Conservation (phyloP, 2,329 filamentous ascomycete species). For the Tetracladium maxilliforme region DNA sequence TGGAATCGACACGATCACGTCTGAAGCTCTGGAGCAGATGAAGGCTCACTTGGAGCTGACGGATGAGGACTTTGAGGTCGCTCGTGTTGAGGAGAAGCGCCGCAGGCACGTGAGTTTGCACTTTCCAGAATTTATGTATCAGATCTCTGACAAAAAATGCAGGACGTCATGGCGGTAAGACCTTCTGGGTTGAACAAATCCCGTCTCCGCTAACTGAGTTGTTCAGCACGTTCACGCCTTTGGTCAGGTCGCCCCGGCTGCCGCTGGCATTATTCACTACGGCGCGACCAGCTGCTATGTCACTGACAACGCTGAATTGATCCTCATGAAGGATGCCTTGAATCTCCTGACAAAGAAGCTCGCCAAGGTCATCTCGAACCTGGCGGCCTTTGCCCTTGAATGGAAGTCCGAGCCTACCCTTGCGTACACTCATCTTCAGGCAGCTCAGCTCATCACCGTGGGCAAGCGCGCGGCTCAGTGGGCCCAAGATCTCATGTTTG, state of each 20-base stretch:
- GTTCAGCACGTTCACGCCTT: constrained; percentile 65
- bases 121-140: constrained; percentile 9
- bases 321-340: constrained; percentile 61
- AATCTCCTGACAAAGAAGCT: constrained; percentile 66
- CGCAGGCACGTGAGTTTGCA: constrained; percentile 49
- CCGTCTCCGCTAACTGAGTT: too few relatives aligned
- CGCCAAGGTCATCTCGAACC: constrained; percentile 63
- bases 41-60: constrained; percentile 57
- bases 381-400: constrained; percentile 56
- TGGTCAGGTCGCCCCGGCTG: constrained; percentile 57
- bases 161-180: constrained; percentile 42
- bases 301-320: constrained; percentile 66
- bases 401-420: constrained; percentile 61
- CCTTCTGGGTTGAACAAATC: constrained; percentile 13
- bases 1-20: constrained; percentile 59
- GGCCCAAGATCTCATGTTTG: constrained; percentile 63
- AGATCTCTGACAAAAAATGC: constrained; percentile 1
- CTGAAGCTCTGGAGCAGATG: constrained; percentile 66
- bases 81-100: constrained; percentile 61
- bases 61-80: constrained; percentile 63
- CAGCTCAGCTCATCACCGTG: constrained; percentile 32
- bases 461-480: constrained; percentile 47
- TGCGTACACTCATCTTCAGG: constrained; percentile 62
- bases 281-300: constrained; percentile 40
- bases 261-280: constrained; percentile 72